phyloP scores from a whole-genome alignment of 140 eudicot genomes.

The Bidens hawaiensis region DNA sequence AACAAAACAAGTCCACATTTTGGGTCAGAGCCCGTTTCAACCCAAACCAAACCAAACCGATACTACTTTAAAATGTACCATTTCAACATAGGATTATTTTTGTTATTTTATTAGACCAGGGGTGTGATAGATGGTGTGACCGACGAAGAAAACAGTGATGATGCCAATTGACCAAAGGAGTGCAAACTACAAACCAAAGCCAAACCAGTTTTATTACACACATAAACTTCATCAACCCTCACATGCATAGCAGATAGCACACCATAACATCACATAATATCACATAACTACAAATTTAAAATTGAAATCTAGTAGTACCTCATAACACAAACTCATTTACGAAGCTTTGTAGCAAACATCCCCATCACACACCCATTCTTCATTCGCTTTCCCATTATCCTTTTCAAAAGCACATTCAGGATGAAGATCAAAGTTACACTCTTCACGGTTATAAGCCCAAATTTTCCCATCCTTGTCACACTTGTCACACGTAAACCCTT shows the following conservation, averaged over 20 bases:
- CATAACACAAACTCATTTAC: neutral
- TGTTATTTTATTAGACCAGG: too few relatives aligned
- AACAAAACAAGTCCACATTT: too few relatives aligned
- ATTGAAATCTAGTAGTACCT: neutral
- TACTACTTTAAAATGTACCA: too few relatives aligned
- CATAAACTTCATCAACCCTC: neutral
- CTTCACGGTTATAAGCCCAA: conserved; percentile 62
- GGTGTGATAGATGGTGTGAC: too few relatives aligned
- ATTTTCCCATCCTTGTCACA: conserved; percentile 52
- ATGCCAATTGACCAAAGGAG: too few relatives aligned
- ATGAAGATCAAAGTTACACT: conserved; percentile 73
- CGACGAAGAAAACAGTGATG: too few relatives aligned
- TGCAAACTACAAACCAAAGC: neutral
- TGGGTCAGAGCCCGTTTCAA: too few relatives aligned
- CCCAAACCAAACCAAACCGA: too few relatives aligned
- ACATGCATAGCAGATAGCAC: neutral
- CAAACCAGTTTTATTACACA: conserved; percentile 1
- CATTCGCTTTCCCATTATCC: conserved; percentile 25
- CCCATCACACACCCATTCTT: conserved; percentile 60
- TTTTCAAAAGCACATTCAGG: conserved; percentile 59
- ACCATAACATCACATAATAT: too few relatives aligned
- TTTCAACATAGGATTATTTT: too few relatives aligned
- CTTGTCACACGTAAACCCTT: conserved; percentile 46
- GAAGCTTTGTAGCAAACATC: conserved; percentile 39
- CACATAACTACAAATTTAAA: neutral